Evolutionary conservation across 345 rosid genomes (phyloP), one percentile per base, ranked within the genome.

Genomic region (Ceriops tagal): DNA sequence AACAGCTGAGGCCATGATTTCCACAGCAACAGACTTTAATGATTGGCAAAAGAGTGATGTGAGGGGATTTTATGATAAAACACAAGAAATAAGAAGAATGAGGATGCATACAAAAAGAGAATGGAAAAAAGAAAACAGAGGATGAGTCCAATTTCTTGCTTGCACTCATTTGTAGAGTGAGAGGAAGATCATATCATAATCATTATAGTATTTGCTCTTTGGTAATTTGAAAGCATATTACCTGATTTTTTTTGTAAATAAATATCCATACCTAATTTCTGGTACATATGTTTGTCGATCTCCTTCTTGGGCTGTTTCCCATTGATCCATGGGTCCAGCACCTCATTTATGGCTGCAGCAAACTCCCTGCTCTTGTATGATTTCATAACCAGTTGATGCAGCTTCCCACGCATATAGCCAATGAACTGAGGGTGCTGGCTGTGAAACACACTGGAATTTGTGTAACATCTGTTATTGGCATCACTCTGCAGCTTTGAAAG

Each of bases 351-450:
- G 65, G 96, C 97, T 35, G 96, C 93, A 77, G 99, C 89, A 81
- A 96, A 92, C 75, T 92, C 99, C 65, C 99, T 82, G 75, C 89
- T 89, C 82, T 90, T 90, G 78, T 83, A 96, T 10, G 98, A 88
- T 83, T 91, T 92, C 99, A 96, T 96, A 49, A 92, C 93, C 86
- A 96, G 77, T 73, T 87, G 93, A 83, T 96, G 97, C 62, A 96
- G 91, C 82, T 88, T 92, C 70, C 98, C 97, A 66, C 93, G 85
- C 75, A 88, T 89, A 79, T 82, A 96, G 73, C 97, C 99, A 73
- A 92, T 82, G 74, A 92, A 96, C 77, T 96, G 99, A 31, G 99
- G 99, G 62, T 96, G 92, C 76, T 76, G 67, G 66, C 76, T 75
- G 70, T 92, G 92, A 73, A 96, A 90, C 24, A 75, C 78, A 77